These are phyloP conservation scores for Trichoderma simmonsii DNA, from an alignment of 2,329 filamentous ascomycete genomes.

Conservation along the genomic window DNA sequence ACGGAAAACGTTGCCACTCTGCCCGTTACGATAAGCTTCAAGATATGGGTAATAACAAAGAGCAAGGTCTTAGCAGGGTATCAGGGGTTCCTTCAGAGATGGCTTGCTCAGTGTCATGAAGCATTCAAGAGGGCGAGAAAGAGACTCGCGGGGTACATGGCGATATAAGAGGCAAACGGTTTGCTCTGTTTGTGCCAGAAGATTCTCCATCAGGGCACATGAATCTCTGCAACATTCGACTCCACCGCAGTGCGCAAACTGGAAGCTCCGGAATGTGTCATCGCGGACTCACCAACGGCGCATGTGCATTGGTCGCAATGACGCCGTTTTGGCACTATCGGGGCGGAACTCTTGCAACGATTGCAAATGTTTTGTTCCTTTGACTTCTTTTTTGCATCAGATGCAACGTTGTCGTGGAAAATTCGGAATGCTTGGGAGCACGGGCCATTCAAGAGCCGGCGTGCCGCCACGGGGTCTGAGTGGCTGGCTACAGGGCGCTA, in stretches of 20 bases:
- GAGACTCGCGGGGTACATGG: neutral
- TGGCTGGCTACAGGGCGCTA: slow-evolving; percentile 3
- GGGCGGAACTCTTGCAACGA: neutral
- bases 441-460: slow-evolving; percentile 19
- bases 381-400: neutral
- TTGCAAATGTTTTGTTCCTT: neutral
- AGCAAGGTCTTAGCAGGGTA: neutral
- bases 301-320: neutral
- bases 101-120: neutral
- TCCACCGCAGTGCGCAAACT: slow-evolving; percentile 4
- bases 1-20: neutral
- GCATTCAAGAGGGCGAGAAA: neutral
- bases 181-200: neutral
- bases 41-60: neutral
- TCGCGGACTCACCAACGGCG: slow-evolving; percentile 1
- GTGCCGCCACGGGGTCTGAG: slow-evolving; percentile 5
- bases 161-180: slow-evolving; percentile 3
- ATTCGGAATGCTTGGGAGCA: neutral
- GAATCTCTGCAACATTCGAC: neutral
- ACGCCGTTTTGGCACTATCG: neutral
- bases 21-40: neutral
- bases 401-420: slow-evolving; percentile 21
- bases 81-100: neutral
- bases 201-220: neutral
- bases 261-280: slow-evolving; percentile 17